A percentile compares a stretch with the other conserved stretches of the same genome.
These are phyloP conservation scores for Discostella pseudostelligera DNA, from an alignment of 108 stramenopile genomes.

Conservation along the genomic window DNA sequence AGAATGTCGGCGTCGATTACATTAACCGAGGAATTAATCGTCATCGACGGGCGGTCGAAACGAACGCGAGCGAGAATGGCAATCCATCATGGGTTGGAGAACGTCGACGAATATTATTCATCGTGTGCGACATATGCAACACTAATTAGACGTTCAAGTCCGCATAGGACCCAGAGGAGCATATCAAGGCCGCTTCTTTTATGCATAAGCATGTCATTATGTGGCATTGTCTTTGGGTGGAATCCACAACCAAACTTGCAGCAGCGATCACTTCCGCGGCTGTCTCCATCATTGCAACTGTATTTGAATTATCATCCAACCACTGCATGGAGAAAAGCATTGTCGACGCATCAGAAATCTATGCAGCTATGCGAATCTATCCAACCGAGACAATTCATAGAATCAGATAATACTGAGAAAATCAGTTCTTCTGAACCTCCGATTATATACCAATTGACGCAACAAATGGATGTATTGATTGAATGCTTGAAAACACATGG, in stretches of 20 bases:
- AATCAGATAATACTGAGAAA: background rate
- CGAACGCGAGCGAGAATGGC: too few relatives aligned
- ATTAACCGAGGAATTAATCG: too few relatives aligned
- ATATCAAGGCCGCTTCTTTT: background rate
- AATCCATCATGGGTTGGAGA: too few relatives aligned
- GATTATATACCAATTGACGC: constrained; percentile 2
- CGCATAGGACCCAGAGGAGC: background rate
- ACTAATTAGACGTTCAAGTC: background rate
- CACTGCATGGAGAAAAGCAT: background rate
- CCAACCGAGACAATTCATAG: background rate
- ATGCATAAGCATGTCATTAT: background rate
- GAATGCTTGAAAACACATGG: background rate
- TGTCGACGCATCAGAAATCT: background rate
- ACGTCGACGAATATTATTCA: too few relatives aligned
- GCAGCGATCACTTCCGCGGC: background rate
- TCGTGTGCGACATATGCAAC: too few relatives aligned
- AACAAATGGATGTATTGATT: constrained; percentile 7
- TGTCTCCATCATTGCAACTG: background rate
- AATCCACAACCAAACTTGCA: background rate
- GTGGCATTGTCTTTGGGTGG: background rate
- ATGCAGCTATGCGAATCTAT: background rate
- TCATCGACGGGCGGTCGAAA: too few relatives aligned
- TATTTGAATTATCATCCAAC: background rate
- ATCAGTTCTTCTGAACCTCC: background rate
- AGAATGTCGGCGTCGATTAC: too few relatives aligned